phyloP scores from a whole-genome alignment of 2,329 filamentous ascomycete genomes.

The Trichoderma hamatum region DNA sequence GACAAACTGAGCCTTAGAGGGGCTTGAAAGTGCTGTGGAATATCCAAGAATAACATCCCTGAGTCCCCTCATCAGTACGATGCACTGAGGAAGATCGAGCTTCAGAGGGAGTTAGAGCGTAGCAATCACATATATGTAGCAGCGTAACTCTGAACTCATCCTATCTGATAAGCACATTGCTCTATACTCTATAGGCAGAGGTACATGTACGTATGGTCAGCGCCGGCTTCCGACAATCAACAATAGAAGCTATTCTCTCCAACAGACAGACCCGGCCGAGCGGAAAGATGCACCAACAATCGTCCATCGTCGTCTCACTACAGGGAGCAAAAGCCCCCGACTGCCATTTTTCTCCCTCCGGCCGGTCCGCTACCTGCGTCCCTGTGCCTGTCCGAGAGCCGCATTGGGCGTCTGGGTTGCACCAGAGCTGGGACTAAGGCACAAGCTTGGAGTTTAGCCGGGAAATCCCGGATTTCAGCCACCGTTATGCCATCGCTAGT shows the following conservation, averaged over 20 bases:
- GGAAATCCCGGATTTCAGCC: constrained; percentile 33
- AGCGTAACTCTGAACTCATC: too few species aligned
- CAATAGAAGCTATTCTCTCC: not conserved
- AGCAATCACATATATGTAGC: too few species aligned
- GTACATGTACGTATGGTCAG: not conserved
- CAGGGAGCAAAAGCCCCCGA: not conserved
- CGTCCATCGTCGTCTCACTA: not conserved
- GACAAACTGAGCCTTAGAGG: too few species aligned
- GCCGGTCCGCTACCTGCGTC: not conserved
- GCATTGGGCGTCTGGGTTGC: not conserved
- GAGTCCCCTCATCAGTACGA: too few species aligned
- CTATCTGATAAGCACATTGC: too few species aligned
- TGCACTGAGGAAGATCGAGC: too few species aligned
- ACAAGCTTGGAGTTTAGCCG: constrained; percentile 12
- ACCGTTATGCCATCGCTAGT: constrained; percentile 20
- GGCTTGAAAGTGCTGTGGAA: too few species aligned
- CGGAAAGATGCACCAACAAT: not conserved
- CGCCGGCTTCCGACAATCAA: not conserved
- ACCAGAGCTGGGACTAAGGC: not conserved
- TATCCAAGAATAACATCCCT: too few species aligned
- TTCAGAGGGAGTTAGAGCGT: too few species aligned
- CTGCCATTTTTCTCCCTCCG: constrained; percentile 11
- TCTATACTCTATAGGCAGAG: too few species aligned
- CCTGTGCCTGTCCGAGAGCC: constrained; percentile 1
- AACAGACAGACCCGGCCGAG: not conserved